These are phyloP conservation scores for Triticum timopheevii DNA, from an alignment of 176 grass and related monocot genomes.

Conservation along the genomic window DNA sequence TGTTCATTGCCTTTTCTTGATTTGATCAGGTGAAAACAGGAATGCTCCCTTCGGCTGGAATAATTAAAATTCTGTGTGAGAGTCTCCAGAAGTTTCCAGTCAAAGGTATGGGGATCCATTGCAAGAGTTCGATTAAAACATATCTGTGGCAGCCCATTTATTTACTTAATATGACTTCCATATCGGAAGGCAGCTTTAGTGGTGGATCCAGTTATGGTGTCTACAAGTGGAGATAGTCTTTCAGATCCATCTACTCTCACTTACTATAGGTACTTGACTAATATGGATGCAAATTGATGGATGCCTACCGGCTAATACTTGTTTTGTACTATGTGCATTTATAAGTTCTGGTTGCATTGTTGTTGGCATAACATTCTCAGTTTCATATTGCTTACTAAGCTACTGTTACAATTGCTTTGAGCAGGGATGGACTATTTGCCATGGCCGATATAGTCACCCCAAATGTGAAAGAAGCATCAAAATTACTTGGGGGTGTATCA, in stretches of 20 bases:
- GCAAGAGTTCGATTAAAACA: not conserved
- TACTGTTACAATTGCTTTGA: constrained; percentile 24
- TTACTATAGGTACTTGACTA: constrained; percentile 52
- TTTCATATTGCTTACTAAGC: not conserved
- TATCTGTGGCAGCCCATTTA: constrained; percentile 20
- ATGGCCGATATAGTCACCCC: constrained; percentile 99
- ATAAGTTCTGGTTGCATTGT: constrained; percentile 10
- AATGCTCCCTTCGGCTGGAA: constrained; percentile 78
- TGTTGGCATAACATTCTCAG: not conserved
- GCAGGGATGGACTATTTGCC: constrained; percentile 78
- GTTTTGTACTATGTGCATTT: constrained; percentile 8
- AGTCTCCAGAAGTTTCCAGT: constrained; percentile 80
- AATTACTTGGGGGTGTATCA: constrained; percentile 62
- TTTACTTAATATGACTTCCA: constrained; percentile 31
- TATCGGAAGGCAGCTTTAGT: constrained; percentile 91
- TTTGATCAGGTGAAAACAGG: constrained; percentile 86
- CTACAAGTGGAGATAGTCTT: constrained; percentile 86
- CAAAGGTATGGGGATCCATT: constrained; percentile 58
- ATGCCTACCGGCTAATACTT: not conserved
- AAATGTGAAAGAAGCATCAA: constrained; percentile 95
- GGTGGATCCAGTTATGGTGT: constrained; percentile 98
- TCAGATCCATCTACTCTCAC: constrained; percentile 63
- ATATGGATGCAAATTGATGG: not conserved
- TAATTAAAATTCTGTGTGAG: constrained; percentile 70
- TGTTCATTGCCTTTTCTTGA: constrained; percentile 16